These are phyloP conservation scores for Marasmius oreades DNA, from an alignment of 1,284 basidiomycete species.

Conservation along the genomic window DNA sequence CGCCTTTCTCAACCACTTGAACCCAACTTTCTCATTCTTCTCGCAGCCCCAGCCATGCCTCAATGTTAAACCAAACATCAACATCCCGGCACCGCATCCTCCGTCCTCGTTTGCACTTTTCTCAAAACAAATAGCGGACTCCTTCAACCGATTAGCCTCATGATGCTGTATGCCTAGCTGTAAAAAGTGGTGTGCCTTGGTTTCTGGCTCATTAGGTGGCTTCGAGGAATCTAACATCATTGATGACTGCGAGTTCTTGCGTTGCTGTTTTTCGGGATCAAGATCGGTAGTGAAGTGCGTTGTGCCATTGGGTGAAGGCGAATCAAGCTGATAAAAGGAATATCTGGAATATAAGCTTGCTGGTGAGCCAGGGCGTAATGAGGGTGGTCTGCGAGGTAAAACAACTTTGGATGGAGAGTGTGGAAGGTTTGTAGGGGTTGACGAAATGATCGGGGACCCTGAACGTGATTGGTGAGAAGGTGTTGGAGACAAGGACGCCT, in stretches of 20 bases:
- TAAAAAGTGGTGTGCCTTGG: constrained; percentile 55
- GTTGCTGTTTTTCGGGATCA: neutral
- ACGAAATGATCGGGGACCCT: no score
- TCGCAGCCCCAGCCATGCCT: constrained; percentile 86
- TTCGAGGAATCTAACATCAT: constrained; percentile 13
- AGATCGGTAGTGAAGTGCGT: constrained; percentile 15
- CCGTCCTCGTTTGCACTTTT: constrained; percentile 71
- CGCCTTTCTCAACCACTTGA: constrained; percentile 80
- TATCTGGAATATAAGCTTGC: constrained; percentile 61
- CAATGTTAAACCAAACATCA: constrained; percentile 89
- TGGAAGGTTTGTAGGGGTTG: no score
- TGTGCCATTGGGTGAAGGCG: constrained; percentile 33
- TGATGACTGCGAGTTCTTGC: constrained; percentile 9
- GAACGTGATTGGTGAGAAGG: constrained; percentile 2
- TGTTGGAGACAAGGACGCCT: neutral
- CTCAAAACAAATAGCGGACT: constrained; percentile 80
- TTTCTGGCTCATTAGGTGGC: constrained; percentile 8
- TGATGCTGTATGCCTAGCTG: constrained; percentile 81
- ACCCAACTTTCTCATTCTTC: constrained; percentile 75
- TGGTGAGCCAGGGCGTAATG: constrained; percentile 35
- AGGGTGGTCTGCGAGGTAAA: constrained; percentile 16
- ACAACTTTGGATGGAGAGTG: neutral
- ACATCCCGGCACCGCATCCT: constrained; percentile 86
- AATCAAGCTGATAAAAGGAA: constrained; percentile 61
- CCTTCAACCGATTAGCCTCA: constrained; percentile 70